Base-by-base conservation (phyloP, 257 asterid genomes). In the Ilex aquifolium region DNA sequence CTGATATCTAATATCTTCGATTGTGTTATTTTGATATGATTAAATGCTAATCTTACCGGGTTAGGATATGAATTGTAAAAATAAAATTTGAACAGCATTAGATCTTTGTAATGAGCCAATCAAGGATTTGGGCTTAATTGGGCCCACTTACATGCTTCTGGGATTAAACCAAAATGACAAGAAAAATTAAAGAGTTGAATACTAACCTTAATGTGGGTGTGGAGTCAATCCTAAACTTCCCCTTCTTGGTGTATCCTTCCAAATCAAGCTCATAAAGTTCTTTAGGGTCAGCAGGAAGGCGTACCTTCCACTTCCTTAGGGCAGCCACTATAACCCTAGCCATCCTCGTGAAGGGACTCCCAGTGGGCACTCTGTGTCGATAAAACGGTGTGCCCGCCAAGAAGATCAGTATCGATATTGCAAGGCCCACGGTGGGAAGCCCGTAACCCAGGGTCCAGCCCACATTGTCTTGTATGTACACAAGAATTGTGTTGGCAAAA, bases 31-130 rank as follows among this genome's bases (percentile, higher is more conserved):
- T 21, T 0, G 27, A 21, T 21, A 21, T 21, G 27, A 21, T 21
- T 21, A 21, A 50, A 3, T 50, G 6, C 56, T 50, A 11, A 50
- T 6, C 56, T 50, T 50, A 4, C 56, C 3, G 27, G 27, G 27
- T 21, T 21, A 0, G 27, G 0, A 21, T 21, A 21, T 21, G 1
- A 21, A 21, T 21, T 21, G 1, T 21, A 0, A 21, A 21, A 21
- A 21, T 21, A 21, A 21, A 21, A 21, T 55, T 61, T 56, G 66
- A 57, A 64, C 17, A 62, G 66, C n/a, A 69, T 69, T 3, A 21
- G 27, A 21, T 21, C 27, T 21, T 21, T 21, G 27, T 0, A 21
- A 21, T 21, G 27, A n/a, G 27, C 27, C 27, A 21, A 1, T 21
- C 27, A 21, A 21, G 27, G 27, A 21, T 21, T 21, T 21, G 27